phyloP scores from a whole-genome alignment of 2,329 filamentous ascomycete species.

The Hypoxylon sp. region DNA sequence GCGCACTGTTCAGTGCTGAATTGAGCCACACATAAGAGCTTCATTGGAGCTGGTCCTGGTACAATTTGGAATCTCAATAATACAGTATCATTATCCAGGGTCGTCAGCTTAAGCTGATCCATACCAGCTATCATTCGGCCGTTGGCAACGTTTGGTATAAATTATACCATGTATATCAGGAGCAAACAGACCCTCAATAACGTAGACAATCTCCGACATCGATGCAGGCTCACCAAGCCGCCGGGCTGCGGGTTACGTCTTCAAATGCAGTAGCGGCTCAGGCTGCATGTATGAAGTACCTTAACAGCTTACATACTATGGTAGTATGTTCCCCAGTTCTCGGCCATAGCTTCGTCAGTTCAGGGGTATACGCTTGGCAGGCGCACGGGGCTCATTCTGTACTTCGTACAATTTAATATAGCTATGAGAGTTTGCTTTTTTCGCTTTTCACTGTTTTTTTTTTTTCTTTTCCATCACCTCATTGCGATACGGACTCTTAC shows the following conservation, averaged over 20 bases:
- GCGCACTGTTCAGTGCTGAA: slow-evolving; percentile 1
- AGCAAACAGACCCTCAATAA: slow-evolving; percentile 32
- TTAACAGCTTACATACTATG: not conserved
- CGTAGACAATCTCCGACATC: slow-evolving; percentile 33
- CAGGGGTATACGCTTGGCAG: slow-evolving; percentile 30
- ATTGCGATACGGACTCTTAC: slow-evolving; percentile 30
- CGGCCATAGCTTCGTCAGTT: slow-evolving; percentile 27
- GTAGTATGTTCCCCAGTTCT: slow-evolving; percentile 34
- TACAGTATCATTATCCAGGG: slow-evolving; percentile 1
- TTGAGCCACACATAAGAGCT: slow-evolving; percentile 17
- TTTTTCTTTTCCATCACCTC: slow-evolving; percentile 8
- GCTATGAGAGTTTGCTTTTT: slow-evolving; percentile 24
- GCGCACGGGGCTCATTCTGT: slow-evolving; percentile 29
- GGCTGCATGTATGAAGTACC: slow-evolving; percentile 5
- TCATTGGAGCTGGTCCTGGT: not conserved
- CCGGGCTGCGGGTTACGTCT: slow-evolving; percentile 24
- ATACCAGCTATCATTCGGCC: slow-evolving; percentile 9
- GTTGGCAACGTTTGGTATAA: slow-evolving; percentile 15
- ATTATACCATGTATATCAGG: slow-evolving; percentile 29
- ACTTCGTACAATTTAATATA: slow-evolving; percentile 16
- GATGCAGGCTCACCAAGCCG: slow-evolving; percentile 30
- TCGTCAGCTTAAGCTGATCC: slow-evolving; percentile 6
- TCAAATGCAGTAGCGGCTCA: slow-evolving; percentile 12
- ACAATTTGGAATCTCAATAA: not conserved
- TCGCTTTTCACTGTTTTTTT: slow-evolving; percentile 6